Conservation (phyloP, 2,329 filamentous ascomycete genomes). For the Verticillium nubilum region DNA sequence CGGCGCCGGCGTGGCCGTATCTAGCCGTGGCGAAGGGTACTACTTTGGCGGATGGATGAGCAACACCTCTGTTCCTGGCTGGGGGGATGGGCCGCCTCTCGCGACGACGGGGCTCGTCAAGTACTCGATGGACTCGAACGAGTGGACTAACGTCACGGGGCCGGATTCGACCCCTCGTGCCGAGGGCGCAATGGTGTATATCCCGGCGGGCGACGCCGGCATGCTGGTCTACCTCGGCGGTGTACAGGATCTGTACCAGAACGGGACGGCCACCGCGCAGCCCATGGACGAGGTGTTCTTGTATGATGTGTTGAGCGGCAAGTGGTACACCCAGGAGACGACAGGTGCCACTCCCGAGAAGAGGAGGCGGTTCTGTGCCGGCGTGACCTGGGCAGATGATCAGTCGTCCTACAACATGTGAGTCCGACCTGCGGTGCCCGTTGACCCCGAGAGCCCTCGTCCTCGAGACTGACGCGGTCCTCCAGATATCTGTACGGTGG, state of each 20-base stretch:
- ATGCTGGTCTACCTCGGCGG: constrained; percentile 60
- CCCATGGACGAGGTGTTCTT: constrained; percentile 48
- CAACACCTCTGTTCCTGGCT: constrained; percentile 44
- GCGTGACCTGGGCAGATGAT: constrained; percentile 53
- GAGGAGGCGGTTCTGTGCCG: constrained; percentile 56
- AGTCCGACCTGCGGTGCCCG: constrained; percentile 17
- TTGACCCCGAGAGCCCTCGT: not conserved
- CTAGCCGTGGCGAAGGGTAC: constrained; percentile 50
- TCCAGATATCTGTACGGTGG: constrained; percentile 58
- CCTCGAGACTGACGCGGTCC: constrained; percentile 1
- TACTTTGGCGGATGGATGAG: constrained; percentile 60
- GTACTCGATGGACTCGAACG: constrained; percentile 49
- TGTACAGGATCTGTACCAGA: constrained; percentile 38
- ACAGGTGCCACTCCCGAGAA: constrained; percentile 45
- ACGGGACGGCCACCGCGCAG: constrained; percentile 40
- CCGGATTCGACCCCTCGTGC: constrained; percentile 48
- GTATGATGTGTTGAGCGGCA: constrained; percentile 53
- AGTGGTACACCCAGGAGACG: constrained; percentile 56
- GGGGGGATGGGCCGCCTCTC: constrained; percentile 36
- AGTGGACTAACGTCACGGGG: constrained; percentile 47
- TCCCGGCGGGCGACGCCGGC: constrained; percentile 54
- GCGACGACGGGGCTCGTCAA: constrained; percentile 47
- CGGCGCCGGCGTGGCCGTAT: constrained; percentile 50
- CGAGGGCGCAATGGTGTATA: constrained; percentile 54
- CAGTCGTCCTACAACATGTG: constrained; percentile 61